A percentile compares a stretch with the other conserved stretches of the same genome.
phyloP scores from a whole-genome alignment of 2,329 filamentous ascomycete species.

The Gaeumannomyces sp. region DNA sequence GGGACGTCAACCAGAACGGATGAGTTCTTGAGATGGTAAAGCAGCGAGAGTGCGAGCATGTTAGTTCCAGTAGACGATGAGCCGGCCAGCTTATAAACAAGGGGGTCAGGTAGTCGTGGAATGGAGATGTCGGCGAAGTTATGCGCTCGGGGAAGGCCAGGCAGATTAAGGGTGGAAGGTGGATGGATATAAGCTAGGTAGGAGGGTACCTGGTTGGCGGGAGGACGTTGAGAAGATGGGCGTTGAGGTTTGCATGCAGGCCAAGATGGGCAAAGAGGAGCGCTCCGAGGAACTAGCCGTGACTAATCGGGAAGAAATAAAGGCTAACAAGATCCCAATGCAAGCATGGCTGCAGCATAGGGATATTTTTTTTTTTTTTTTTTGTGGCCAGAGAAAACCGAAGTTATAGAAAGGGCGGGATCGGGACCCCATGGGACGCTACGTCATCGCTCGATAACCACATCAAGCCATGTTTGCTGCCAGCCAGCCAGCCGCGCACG shows the following conservation, averaged over 20 bases:
- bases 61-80: not conserved
- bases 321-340: not conserved
- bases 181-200: not conserved
- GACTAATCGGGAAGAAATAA: not conserved
- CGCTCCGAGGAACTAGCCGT: not conserved
- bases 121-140: not conserved
- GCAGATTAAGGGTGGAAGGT: not conserved
- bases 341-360: not conserved
- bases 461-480: not conserved
- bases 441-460: not conserved
- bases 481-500: not conserved
- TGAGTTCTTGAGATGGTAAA: not conserved
- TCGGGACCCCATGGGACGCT: not conserved
- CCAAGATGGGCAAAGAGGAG: not conserved
- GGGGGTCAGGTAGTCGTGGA: not conserved
- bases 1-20: not conserved
- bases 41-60: not conserved
- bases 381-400: not conserved
- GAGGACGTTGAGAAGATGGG: not conserved
- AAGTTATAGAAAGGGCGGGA: not conserved
- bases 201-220: not conserved
- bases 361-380: not conserved
- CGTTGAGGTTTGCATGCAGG: not conserved
- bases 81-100: not conserved
- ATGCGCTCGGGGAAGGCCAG: too few relatives aligned